Conservation (phyloP, 495 filamentous ascomycete genomes). For the Trypethelium eluteriae region DNA sequence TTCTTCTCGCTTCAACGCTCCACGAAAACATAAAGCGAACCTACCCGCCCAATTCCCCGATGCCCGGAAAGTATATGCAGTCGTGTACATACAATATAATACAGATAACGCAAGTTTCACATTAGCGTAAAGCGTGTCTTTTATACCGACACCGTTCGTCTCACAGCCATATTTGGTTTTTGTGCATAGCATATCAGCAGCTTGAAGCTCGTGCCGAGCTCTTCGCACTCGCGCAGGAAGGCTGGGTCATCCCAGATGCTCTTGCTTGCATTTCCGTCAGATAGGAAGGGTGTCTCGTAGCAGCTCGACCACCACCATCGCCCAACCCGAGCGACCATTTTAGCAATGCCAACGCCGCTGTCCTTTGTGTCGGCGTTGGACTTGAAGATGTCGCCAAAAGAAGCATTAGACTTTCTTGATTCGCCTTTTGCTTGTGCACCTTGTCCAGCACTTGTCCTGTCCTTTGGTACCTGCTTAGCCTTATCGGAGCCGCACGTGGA, state of each 20-base stretch:
- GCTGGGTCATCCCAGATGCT: constrained; percentile 78
- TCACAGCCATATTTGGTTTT: constrained; percentile 55
- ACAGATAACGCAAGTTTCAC: not conserved
- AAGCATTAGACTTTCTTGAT: constrained; percentile 22
- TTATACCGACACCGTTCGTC: constrained; percentile 53
- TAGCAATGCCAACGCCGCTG: constrained; percentile 72
- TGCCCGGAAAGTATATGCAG: not conserved
- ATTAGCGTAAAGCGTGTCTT: not conserved
- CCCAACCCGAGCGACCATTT: constrained; percentile 85
- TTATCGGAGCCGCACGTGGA: constrained; percentile 17
- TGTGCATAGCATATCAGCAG: constrained; percentile 86
- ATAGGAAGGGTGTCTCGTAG: constrained; percentile 64
- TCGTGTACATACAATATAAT: not conserved
- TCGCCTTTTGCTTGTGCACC: constrained; percentile 9
- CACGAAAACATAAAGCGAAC: not conserved
- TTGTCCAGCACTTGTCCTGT: constrained; percentile 13
- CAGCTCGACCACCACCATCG: constrained; percentile 94
- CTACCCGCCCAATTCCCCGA: not conserved
- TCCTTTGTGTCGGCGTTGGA: constrained; percentile 43
- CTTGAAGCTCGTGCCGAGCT: constrained; percentile 76
- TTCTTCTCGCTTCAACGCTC: constrained; percentile 2
- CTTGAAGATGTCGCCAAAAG: constrained; percentile 62
- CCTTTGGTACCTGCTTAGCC: constrained; percentile 19
- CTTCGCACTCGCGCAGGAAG: constrained; percentile 76
- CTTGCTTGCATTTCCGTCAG: constrained; percentile 41